These are phyloP conservation scores for Asclepias syriaca DNA, from an alignment of 257 asterid genomes.

Conservation along the genomic window DNA sequence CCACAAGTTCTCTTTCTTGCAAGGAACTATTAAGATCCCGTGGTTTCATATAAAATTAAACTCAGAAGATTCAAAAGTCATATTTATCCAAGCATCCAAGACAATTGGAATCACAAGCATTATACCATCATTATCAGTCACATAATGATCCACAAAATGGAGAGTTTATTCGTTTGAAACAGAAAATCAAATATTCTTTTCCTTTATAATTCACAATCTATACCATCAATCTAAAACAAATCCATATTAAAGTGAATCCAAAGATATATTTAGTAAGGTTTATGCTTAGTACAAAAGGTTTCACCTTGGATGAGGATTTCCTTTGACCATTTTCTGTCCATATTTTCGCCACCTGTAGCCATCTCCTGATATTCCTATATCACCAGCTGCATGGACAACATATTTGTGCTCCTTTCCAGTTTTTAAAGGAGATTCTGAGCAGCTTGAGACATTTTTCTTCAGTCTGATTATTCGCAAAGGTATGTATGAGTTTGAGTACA, in stretches of 20 bases:
- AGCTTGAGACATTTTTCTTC: conserved; percentile 44
- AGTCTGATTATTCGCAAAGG: conserved; percentile 37
- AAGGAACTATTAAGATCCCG: not conserved
- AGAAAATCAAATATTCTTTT: not conserved
- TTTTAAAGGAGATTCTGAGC: conserved; percentile 42
- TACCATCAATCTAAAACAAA: not conserved
- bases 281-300: conserved; percentile 12
- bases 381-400: conserved; percentile 87
- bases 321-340: conserved; percentile 97
- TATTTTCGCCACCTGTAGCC: conserved; percentile 98
- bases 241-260: not conserved
- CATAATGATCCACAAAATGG: not conserved
- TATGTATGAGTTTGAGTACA: not conserved
- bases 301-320: conserved; percentile 95
- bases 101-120: not conserved
- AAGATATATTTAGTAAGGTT: conserved; percentile 7
- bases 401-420: conserved; percentile 70
- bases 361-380: conserved; percentile 87
- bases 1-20: not conserved
- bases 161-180: not conserved
- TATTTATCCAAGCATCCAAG: not conserved
- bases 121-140: not conserved
- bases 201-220: not conserved
- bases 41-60: too few species aligned
- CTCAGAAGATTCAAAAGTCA: not conserved